Base-by-base conservation (phyloP, 1,284 basidiomycete species). In the Cystobasidium sp. region DNA sequence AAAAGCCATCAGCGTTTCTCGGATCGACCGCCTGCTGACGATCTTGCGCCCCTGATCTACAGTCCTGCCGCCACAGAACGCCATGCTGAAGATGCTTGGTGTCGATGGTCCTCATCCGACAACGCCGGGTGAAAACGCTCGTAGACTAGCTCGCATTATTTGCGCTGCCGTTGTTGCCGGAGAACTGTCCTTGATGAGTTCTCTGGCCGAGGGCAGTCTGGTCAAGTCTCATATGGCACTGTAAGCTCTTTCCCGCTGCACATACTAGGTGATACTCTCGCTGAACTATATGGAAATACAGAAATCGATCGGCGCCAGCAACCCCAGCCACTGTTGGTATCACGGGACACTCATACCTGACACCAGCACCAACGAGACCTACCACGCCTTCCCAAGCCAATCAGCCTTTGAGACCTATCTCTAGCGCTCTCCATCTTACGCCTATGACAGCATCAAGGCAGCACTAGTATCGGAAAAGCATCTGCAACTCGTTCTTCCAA, bases 131-230 rank as follows among this genome's bases (percentile, higher is more conserved):
- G 86, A 88, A 80, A 96, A 97, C 82, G 90, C 94, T 0, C 91
- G 92, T 77, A 87, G 87, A 66, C 88, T 97, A 67, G 94, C 94
- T 0, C 88, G 93, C 51, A 87, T 97, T 80, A 91, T 97, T 78
- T 90, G 90, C 62, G 88, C 92, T 0, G 87, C 92, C 0, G 94
- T 97, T 80, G 96, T 97, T 93, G 94, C 94, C 2, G 94, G 94
- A 58, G 94, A 97, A 82, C 85, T 80, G 3, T 92, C 90, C 20
- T 86, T 97, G 77, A 87, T 97, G 82, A 89, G 89, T 77, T 94
- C 94, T 0, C 87, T 97, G 37, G 94, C 94, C 0, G 94, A 93
- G 0, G 94, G 94, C 1, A 93, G 95, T 81, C 71, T 76, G 18
- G 75, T 76, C 44, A 59, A 61, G 52, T 74, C 70, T 10, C 75